Base-by-base conservation (phyloP, 345 rosid genomes). In the Pistacia vera region DNA sequence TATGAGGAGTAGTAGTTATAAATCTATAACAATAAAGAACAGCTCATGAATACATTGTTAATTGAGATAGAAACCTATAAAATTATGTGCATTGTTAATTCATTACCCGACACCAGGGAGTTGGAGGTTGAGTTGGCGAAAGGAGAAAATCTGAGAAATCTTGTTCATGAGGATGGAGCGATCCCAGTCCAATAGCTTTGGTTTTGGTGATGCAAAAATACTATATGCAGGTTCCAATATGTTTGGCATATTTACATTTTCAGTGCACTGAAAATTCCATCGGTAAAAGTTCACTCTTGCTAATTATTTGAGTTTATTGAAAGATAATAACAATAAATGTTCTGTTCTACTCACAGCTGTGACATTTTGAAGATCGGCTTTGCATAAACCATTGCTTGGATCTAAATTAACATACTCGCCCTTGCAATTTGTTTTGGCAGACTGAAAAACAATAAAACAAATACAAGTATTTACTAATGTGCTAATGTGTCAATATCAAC, bases 91-190 rank as follows among this genome's bases (percentile, higher is more conserved):
- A 25, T 25, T 25, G 25, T 25, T 25, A 25, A 25, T 25, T 25
- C 25, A 25, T 25, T 25, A 67, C 79, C 67, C 73, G 78, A 25
- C 66, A 75, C 71, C 78, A 75, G 0, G 54, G 46, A 22, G n/a
- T 17, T 4, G 38, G 22, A 75, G 17, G 3, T 57, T 49, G 56
- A 4, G 25, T 12, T 12, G 56, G 55, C 8, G 65, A 41, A 44
- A 28, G 22, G 28, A 54, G 17, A 46, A 66, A 55, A 56, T 75
- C 72, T 17, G 1, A 2, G 17, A 4, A n/a, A 33, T 68, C 59
- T 11, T 33, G 25, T 25, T 25, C 44, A 48, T 0, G 48, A 67
- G 33, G 44, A 54, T 13, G 22, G 56, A 22, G 48, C 6, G 38
- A 41, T 56, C 63, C 70, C 28, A 57, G n/a, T 25, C 25, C 16